Percentiles rank a stretch among this genome's conserved stretches.
These are phyloP conservation scores for Phtheirospermum japonicum DNA, from an alignment of 257 asterid species.

Conservation along the genomic window DNA sequence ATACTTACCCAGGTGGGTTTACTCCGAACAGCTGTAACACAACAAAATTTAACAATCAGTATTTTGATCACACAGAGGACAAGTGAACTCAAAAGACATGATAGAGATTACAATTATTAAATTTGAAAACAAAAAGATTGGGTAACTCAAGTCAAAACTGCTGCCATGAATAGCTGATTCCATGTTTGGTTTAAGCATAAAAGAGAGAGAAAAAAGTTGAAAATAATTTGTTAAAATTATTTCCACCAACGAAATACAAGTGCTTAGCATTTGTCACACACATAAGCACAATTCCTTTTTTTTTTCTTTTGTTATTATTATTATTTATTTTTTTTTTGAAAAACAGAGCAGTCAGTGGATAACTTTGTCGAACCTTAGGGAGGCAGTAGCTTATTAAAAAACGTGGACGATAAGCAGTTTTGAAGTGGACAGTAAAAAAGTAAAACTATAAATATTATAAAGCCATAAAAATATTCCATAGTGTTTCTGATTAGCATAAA, in stretches of 20 bases:
- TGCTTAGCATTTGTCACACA: too few relatives aligned
- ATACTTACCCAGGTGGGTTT: slow-evolving; percentile 67
- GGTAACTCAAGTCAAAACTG: too few relatives aligned
- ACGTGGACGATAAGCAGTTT: background rate
- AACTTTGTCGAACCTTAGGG: slow-evolving; percentile 1
- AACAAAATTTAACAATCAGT: slow-evolving; percentile 28
- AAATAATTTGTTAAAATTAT: too few relatives aligned
- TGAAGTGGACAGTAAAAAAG: background rate
- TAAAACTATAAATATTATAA: background rate
- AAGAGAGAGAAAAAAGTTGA: too few relatives aligned
- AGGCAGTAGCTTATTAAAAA: background rate
- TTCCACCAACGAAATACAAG: too few relatives aligned
- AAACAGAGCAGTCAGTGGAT: too few relatives aligned
- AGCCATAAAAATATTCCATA: background rate
- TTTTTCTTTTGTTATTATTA: too few relatives aligned
- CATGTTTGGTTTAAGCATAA: too few relatives aligned
- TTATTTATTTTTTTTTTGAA: too few relatives aligned
- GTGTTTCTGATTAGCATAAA: background rate
- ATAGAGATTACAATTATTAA: background rate
- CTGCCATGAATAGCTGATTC: too few relatives aligned
- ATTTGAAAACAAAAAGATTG: too few relatives aligned
- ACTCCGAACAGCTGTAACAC: slow-evolving; percentile 70
- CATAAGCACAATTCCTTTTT: too few relatives aligned
- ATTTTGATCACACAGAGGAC: background rate
- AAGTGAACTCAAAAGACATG: slow-evolving; percentile 7